phyloP scores from a whole-genome alignment of 1,284 basidiomycete genomes.

The Papiliotrema fonsecae region DNA sequence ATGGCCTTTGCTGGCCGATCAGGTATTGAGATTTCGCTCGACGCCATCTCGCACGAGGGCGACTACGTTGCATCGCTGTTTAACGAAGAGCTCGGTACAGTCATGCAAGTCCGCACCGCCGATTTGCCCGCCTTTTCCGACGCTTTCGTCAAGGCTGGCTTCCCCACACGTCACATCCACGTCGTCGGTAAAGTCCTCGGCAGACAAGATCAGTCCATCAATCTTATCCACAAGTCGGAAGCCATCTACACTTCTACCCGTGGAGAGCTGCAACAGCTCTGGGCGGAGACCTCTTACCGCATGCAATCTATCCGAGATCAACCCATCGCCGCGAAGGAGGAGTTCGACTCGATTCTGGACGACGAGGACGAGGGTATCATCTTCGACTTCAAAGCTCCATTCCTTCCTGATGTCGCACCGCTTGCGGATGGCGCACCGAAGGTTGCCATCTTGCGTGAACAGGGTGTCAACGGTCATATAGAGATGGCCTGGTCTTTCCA shows the following conservation, averaged over 20 bases:
- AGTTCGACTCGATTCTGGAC: constrained; percentile 72
- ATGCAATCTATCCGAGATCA: constrained; percentile 91
- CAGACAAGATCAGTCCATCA: constrained; percentile 59
- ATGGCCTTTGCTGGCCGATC: constrained; percentile 92
- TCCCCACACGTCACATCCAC: constrained; percentile 70
- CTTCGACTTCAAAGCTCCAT: constrained; percentile 64
- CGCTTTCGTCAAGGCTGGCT: constrained; percentile 63
- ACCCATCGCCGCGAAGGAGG: constrained; percentile 69
- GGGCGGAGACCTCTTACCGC: constrained; percentile 90
- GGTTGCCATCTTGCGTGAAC: constrained; percentile 93
- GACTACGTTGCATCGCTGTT: constrained; percentile 71
- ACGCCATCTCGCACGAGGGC: constrained; percentile 50
- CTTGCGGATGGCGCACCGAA: constrained; percentile 62
- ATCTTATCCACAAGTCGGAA: constrained; percentile 55
- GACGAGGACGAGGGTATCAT: constrained; percentile 64
- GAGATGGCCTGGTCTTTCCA: constrained; percentile 99
- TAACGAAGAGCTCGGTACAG: constrained; percentile 93
- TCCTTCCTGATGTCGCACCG: constrained; percentile 50
- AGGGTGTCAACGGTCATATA: constrained; percentile 95
- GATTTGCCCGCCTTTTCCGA: constrained; percentile 59
- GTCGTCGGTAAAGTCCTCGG: constrained; percentile 65
- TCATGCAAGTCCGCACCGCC: constrained; percentile 72
- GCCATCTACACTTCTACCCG: constrained; percentile 65
- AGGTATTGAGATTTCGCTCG: constrained; percentile 57
- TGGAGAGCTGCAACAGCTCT: constrained; percentile 69